These are phyloP conservation scores for Limnomonas spitsbergensis DNA, from an alignment of 139 green algal genomes.

Conservation along the genomic window DNA sequence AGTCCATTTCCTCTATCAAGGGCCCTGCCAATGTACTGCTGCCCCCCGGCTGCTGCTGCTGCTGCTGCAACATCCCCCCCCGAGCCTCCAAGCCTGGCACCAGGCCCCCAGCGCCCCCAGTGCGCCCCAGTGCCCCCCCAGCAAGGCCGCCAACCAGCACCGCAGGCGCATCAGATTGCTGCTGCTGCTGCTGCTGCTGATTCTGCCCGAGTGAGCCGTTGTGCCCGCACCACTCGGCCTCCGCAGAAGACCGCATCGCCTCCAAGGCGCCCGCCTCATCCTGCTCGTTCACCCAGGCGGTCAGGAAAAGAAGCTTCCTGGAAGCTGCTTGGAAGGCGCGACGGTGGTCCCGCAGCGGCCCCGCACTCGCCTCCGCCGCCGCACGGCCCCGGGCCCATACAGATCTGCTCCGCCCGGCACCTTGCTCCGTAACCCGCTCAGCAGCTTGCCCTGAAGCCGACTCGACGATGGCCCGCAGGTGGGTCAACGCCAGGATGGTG, in stretches of 20 bases:
- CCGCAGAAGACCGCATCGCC: background rate
- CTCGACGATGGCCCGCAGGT: background rate
- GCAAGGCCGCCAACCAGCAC: no score
- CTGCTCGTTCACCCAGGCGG: slow-evolving; percentile 61
- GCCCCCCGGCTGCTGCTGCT: no score
- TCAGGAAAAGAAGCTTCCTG: slow-evolving; percentile 59
- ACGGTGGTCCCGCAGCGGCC: background rate
- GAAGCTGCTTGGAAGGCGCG: slow-evolving; percentile 34
- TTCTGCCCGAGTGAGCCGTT: background rate
- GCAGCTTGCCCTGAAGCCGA: background rate
- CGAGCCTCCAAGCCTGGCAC: no score
- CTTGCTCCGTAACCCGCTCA: background rate
- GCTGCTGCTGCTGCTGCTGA: background rate
- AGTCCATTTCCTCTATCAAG: no score
- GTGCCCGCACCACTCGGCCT: background rate
- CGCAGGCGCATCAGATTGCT: background rate
- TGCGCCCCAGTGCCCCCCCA: no score
- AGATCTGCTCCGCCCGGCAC: background rate
- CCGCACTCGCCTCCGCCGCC: background rate
- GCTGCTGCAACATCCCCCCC: no score
- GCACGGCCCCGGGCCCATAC: background rate
- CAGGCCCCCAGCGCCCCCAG: no score
- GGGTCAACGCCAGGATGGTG: slow-evolving; percentile 3
- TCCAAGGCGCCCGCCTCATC: slow-evolving; percentile 2
- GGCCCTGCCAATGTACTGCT: no score